phyloP scores from a whole-genome alignment of 2,329 filamentous ascomycete genomes.

The Verticillium albo-atrum region DNA sequence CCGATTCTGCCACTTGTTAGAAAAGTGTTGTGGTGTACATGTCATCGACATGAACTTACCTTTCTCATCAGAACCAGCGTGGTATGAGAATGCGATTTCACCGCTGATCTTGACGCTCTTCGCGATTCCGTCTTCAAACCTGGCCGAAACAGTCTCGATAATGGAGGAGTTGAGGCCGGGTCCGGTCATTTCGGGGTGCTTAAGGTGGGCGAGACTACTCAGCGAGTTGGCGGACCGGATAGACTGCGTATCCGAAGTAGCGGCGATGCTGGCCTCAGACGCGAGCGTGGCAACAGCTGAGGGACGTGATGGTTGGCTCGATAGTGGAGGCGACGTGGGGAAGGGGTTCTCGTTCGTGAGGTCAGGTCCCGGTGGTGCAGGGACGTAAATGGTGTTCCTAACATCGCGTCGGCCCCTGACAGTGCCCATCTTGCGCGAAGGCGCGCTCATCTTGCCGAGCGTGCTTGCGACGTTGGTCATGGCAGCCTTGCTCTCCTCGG shows the following conservation, averaged over 20 bases:
- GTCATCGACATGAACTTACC: constrained; percentile 19
- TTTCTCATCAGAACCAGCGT: constrained; percentile 30
- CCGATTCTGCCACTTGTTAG: constrained; percentile 34
- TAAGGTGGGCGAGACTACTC: constrained; percentile 61
- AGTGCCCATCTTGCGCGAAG: constrained; percentile 68
- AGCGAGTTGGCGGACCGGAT: constrained; percentile 84
- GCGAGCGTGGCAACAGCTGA: constrained; percentile 51
- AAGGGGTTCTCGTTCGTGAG: constrained; percentile 26
- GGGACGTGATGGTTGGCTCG: constrained; percentile 29
- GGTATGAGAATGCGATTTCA: constrained; percentile 85
- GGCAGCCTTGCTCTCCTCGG: constrained; percentile 67
- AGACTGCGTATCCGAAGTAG: constrained; percentile 79
- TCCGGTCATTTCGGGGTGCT: constrained; percentile 76
- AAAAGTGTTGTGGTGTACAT: background rate
- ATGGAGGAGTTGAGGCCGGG: constrained; percentile 84
- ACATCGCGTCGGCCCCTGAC: constrained; percentile 86
- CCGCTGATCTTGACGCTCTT: constrained; percentile 73
- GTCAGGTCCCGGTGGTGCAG: constrained; percentile 33
- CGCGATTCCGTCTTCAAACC: constrained; percentile 71
- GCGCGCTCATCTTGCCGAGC: constrained; percentile 58
- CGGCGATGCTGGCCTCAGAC: constrained; percentile 57
- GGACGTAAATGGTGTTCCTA: constrained; percentile 83
- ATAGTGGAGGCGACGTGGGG: constrained; percentile 31
- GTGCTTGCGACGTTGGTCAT: constrained; percentile 72
- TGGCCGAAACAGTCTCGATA: constrained; percentile 85